Base-by-base conservation (phyloP, 2,329 filamentous ascomycete genomes). In the Ophiocordyceps robertsii region DNA sequence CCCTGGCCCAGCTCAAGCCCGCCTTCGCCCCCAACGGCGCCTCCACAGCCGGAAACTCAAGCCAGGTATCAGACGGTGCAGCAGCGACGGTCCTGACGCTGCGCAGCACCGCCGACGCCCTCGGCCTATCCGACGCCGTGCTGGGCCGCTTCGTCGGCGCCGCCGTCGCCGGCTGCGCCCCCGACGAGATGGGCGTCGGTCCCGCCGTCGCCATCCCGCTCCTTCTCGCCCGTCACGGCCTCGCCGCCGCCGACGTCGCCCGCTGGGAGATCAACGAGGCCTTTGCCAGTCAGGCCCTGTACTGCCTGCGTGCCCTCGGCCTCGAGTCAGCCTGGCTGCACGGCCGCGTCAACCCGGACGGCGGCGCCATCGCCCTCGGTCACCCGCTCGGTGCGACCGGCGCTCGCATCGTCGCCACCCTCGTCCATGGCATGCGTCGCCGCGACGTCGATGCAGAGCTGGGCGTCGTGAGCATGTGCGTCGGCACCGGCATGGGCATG, bases 261-360 rank as follows among this genome's bases (percentile, higher is more conserved):
- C 68, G 92, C 10, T 95, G 88, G 88, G 89, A 95, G 69, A 83
- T 95, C 62, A 95, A 95, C 61, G 89, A 95, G 73, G 77, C 78
- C 7, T 82, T 82, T 61, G 77, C 77, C 3, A 78, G 73, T 52
- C 77, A 82, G 62, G 68, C 75, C 1, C 62, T 82, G 6, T 72
- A 94, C 64, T 89, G 82, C 53, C 65, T 90, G 38, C 68, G 86
- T 46, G 73, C 77, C 53, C 57, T 92, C 11, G 82, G 80, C 0
- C 65, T 90, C 17, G 79, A 79, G 59, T 58, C 65, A 54, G 75
- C 55, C 50, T 78, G 69, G 65, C 72, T 80, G 51, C 64, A 75
- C 43, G 76, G 75, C 8, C 81, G 75, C 63, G 83, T 95, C 16
- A 96, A 96, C 64, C 87, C 87, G 1, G 88, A 93, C 53, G 90